Percentiles rank a stretch among this genome's conserved stretches.
These are phyloP conservation scores for Colletotrichum filicis DNA, from an alignment of 2,329 filamentous ascomycete species.

Conservation along the genomic window DNA sequence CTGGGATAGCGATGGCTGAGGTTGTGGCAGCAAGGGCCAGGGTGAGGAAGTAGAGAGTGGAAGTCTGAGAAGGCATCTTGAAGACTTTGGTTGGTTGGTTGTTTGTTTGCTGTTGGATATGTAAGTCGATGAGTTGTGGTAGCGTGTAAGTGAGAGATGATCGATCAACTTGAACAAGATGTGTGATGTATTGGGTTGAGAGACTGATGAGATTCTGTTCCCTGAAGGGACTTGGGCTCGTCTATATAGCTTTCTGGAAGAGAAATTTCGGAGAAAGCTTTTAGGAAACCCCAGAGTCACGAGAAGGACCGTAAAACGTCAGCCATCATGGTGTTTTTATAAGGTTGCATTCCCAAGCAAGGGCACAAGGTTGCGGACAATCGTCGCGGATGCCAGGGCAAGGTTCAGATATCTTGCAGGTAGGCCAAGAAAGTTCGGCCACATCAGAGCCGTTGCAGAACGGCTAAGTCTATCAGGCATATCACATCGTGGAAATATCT, in stretches of 20 bases:
- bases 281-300: not conserved
- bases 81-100: not conserved
- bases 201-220: not conserved
- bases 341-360: not conserved
- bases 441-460: not conserved
- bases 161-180: too few relatives aligned
- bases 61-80: not conserved
- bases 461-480: not conserved
- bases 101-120: not conserved
- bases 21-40: not conserved
- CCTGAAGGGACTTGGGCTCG: fast-evolving
- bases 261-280: not conserved
- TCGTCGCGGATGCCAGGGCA: not conserved
- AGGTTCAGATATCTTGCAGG: not conserved
- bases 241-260: not conserved
- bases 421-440: not conserved
- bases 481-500: not conserved
- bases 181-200: too few relatives aligned
- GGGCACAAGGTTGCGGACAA: not conserved
- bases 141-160: not conserved
- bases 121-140: not conserved
- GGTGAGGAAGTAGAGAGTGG: not conserved
- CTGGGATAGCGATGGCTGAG: not conserved
- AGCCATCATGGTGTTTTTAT: not conserved
- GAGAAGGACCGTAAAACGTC: fast-evolving